Evolutionary conservation across 176 grass and related monocot species (phyloP).

Genomic region (Rhynchospora tenuis): DNA sequence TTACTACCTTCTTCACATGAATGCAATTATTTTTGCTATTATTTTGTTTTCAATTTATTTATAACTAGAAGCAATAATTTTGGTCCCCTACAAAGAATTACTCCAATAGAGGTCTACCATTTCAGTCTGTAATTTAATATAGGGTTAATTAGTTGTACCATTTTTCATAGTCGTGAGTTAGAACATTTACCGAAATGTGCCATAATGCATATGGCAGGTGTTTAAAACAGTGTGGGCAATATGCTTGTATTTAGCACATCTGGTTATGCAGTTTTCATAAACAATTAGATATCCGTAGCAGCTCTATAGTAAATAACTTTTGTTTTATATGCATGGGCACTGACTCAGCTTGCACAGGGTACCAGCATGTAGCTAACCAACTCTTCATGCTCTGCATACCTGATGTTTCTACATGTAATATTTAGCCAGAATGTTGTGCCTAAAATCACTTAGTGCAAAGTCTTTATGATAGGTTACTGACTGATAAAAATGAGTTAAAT

Average conservation of each 20-base stretch:
- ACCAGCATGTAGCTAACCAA: neutral
- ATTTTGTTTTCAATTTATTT: neutral
- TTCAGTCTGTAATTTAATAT: neutral
- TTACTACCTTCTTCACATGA: constrained; percentile 10
- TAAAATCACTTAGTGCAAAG: neutral
- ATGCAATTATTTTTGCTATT: neutral
- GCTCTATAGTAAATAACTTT: neutral
- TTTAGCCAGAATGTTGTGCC: neutral
- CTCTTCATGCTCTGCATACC: neutral
- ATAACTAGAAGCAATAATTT: neutral
- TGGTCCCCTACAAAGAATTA: neutral
- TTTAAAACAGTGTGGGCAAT: neutral
- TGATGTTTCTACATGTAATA: neutral
- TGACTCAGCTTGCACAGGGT: neutral
- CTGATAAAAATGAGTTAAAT: neutral
- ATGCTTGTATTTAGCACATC: neutral
- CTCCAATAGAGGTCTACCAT: neutral
- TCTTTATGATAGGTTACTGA: neutral
- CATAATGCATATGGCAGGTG: neutral
- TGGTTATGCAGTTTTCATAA: neutral
- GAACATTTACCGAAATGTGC: neutral
- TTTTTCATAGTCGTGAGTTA: neutral
- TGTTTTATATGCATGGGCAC: neutral
- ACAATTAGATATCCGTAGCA: neutral
- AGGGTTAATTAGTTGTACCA: neutral